phyloP scores from a whole-genome alignment of 441 rosid genomes.

The Jatropha multifida region DNA sequence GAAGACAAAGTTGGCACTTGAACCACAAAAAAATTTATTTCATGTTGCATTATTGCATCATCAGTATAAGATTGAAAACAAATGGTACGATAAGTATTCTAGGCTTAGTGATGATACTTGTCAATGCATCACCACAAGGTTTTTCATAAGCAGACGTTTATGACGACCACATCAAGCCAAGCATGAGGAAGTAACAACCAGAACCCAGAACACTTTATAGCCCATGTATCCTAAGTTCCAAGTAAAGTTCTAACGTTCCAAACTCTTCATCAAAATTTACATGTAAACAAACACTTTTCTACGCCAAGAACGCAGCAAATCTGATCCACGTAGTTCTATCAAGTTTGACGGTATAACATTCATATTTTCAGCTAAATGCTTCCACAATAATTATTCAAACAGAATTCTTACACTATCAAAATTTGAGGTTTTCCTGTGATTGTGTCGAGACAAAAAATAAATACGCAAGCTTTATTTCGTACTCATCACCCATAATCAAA shows the following conservation, averaged over 20 bases:
- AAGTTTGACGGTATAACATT: not conserved
- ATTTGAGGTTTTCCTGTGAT: not conserved
- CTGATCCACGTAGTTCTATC: not conserved
- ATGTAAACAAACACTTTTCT: not conserved
- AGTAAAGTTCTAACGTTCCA: not conserved
- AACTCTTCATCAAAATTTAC: not conserved
- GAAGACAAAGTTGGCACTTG: not conserved
- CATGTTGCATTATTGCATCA: not conserved
- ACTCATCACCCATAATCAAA: not conserved
- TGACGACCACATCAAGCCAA: not conserved
- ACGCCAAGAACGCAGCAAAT: not conserved
- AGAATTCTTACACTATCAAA: not conserved
- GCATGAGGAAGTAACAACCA: not conserved
- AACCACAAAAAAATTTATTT: not conserved
- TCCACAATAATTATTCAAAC: not conserved
- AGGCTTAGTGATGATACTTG: not conserved
- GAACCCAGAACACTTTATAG: not conserved
- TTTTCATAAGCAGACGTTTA: not conserved
- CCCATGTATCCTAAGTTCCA: not conserved
- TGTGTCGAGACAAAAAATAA: not conserved
- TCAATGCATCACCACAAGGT: not conserved
- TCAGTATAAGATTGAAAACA: not conserved
- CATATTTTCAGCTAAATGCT: not conserved
- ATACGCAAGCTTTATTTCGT: not conserved
- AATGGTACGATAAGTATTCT: too few relatives aligned